phyloP scores from a whole-genome alignment of 768 basidiomycete species.

The Kwoniella botswanensis region DNA sequence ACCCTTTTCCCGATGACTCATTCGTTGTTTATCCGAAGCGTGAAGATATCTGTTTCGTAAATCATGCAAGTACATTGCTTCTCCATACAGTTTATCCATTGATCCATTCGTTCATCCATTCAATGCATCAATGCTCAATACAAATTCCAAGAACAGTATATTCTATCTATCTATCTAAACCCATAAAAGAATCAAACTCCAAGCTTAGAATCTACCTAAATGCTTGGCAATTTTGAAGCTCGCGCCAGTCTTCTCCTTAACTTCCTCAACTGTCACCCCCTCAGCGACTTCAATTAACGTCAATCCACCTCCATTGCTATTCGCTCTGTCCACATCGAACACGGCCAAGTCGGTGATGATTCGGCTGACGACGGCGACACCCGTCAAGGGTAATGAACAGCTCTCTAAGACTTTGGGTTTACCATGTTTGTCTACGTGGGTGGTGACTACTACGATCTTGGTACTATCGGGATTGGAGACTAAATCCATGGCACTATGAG shows the following conservation, averaged over 20 bases:
- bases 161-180: background rate
- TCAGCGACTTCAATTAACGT: slow-evolving; percentile 81
- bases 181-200: background rate
- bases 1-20: background rate
- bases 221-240: slow-evolving; percentile 65
- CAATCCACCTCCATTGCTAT: slow-evolving; percentile 66
- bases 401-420: slow-evolving; percentile 82
- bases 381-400: slow-evolving; percentile 85
- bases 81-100: too few relatives aligned
- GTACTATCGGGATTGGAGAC: slow-evolving; percentile 96
- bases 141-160: background rate
- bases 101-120: background rate
- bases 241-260: slow-evolving; percentile 83
- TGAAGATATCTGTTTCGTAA: too few relatives aligned
- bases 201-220: slow-evolving; percentile 37
- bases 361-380: slow-evolving; percentile 81
- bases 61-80: too few relatives aligned
- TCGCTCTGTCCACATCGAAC: slow-evolving; percentile 77
- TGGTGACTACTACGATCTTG: slow-evolving; percentile 84
- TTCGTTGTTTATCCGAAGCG: background rate
- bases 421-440: slow-evolving; percentile 88
- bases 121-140: background rate
- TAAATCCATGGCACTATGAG: slow-evolving; percentile 80
- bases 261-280: slow-evolving; percentile 81
- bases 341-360: slow-evolving; percentile 89